Base-by-base conservation (phyloP, 495 filamentous ascomycete species). In the Venustampulla echinocandica region DNA sequence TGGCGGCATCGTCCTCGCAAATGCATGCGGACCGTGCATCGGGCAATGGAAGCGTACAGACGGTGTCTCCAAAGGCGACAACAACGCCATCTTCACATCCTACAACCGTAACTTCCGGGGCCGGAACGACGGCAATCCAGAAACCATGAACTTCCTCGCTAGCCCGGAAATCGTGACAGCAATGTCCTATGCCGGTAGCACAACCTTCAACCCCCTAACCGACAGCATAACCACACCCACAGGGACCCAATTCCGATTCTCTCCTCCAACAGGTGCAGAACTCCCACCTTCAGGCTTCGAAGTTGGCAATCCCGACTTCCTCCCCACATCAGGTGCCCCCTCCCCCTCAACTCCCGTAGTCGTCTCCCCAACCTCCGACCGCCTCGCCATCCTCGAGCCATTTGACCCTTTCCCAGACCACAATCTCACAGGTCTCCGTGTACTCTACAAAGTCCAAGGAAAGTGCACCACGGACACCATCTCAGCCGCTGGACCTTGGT, bases 381-480 rank as follows among this genome's bases (percentile, higher is more conserved):
- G 92, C 37, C 81, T 98, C 40, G 92, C 92, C 15, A 70, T 90
- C 27, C 77, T 98, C 10, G 90, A 95, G 50, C 92, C 92, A 2
- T 98, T 98, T 62, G 75, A 79, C 13, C 74, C 86, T 11, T 98
- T 96, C 67, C 89, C 89, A 9, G 42, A 68, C 22, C 68, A 69
- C 14, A 90, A 97, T 21, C 76, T 96, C 15, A 69, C 73, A 18
- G 76, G 73, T 28, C 70, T 93, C 11, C 75, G 75, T 21, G 87
- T 98, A 14, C 81, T 98, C 11, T 87, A 92, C 73, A 96, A 95
- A 69, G 84, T 97, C 39, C 83, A 87, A 47, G 92, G 92, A 46
- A 93, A 98, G 66, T 97, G 92, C 77, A 95, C 92, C 27, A 98
- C 92, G 25, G 92, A 98, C 66, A 95, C 92, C 49, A 98, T 98